phyloP scores from a whole-genome alignment of 805 yeast genomes.

The Wickerhamomyces hampshirensis region DNA sequence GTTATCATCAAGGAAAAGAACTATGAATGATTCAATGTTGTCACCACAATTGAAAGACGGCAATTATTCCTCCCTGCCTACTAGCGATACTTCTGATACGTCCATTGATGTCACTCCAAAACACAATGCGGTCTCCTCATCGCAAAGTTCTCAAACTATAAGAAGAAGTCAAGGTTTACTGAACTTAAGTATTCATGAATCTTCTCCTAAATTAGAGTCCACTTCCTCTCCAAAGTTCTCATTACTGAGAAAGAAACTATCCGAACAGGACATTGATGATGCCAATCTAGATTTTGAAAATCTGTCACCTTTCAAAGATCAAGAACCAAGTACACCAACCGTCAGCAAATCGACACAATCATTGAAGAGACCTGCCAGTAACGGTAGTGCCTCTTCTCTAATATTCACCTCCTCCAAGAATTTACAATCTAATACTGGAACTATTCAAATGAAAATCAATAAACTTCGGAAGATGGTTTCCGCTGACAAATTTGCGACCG shows the following conservation, averaged over 20 bases:
- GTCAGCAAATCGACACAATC: conserved; percentile 8
- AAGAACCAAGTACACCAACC: conserved; percentile 25
- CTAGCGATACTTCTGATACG: conserved; percentile 6
- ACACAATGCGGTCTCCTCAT: conserved; percentile 17
- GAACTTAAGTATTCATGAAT: conserved; percentile 44
- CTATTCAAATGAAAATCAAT: conserved; percentile 23
- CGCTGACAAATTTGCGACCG: conserved; percentile 16
- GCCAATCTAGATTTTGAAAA: conserved; percentile 25
- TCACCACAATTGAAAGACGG: conserved; percentile 24
- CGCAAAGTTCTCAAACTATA: conserved; percentile 29
- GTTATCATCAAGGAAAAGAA: conserved; percentile 17
- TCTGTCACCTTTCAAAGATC: conserved; percentile 28
- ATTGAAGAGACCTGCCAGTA: conserved; percentile 26
- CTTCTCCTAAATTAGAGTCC: conserved; percentile 22
- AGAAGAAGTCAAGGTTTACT: conserved; percentile 51
- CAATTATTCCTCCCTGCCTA: conserved; percentile 7
- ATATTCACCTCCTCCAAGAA: conserved; percentile 12
- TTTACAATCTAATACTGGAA: conserved; percentile 28
- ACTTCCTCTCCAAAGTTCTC: conserved; percentile 21
- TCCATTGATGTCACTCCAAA: conserved; percentile 20
- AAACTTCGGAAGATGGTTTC: conserved; percentile 26
- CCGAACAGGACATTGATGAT: conserved; percentile 16
- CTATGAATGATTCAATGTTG: conserved; percentile 21
- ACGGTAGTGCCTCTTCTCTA: conserved; percentile 23
- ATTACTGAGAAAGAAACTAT: conserved; percentile 16